Base-by-base conservation (phyloP, 2,329 filamentous ascomycete genomes). In the Fusarium sp. region DNA sequence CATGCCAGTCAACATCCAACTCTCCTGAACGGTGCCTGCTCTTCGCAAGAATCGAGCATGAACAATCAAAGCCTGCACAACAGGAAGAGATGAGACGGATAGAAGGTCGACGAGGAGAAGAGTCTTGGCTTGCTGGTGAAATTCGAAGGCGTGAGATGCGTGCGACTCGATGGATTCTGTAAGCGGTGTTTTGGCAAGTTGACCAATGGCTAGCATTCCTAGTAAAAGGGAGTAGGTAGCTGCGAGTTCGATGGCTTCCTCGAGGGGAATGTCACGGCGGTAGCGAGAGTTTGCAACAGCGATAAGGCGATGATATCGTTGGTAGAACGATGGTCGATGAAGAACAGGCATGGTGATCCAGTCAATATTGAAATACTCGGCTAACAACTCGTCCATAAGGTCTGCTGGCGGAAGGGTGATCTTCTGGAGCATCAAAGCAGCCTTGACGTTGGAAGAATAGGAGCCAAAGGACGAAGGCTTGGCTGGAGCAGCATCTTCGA, bases 231-330 rank as follows among this genome's bases (percentile, higher is more conserved):
- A 66, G 25, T 75, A 77, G 5, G 76, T 77, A 1, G 76, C 64
- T 11, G 76, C 75, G 13, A 77, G 68, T 38, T 77, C 76, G 13
- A 68, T 77, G 6, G 76, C 76, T 47, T 77, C 76, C 18, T 74
- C 68, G 22, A 77, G 66, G 2, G 76, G 75, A 2, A 77, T 77
- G 12, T 77, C 76, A 20, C 76, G 75, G 38, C 76, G 76, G 27
- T 77, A 77, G 3, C 76, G 67, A 35, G 76, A 77, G 63, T 77
- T 77, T 33, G 76, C 67, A 15, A 77, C 76, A 27, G 76, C 76
- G 13, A 76, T 72, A 25, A 77, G 76, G 1, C 74, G 76, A 25
- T 76, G 75, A n/a, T 77, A 77, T 13, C 76, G 70, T 18, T 75
- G 73, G 14, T 72, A 56, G 41, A 77, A 77, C 3, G 75, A 69